Base-by-base conservation (phyloP, 805 yeast genomes). In the Suhomyces sp. region DNA sequence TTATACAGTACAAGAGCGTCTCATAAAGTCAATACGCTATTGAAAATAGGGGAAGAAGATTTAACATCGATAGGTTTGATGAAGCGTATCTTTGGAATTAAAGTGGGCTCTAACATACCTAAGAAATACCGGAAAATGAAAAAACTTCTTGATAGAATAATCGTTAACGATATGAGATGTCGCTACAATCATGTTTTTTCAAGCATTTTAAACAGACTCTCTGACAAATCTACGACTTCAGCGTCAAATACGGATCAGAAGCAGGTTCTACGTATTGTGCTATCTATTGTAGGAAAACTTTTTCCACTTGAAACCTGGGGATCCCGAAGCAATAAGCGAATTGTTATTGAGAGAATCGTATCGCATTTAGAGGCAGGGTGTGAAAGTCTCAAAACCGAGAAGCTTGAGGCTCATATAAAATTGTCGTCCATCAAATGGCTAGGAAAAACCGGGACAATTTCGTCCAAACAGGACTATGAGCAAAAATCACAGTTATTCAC, bases 231-330 rank as follows among this genome's bases (percentile, higher is more conserved):
- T 2, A 59, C 66, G 29, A 72, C 77, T 47, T 56, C 76, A 6
- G 70, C 68, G 0, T 50, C 66, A 22, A 66, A 73, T 1, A 66
- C 78, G 0, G 57, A 69, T 0, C 60, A 67, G 7, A 54, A 57
- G 9, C 42, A 55, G 0, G 83, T 87, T 0, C 57, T 77, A 0
- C 68, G 63, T 44, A 82, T 83, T 57, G 60, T 80, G 1, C 56
- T 78, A 1, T 60, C 71, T 0, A 49, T 84, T 0, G 50, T 82
- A 4, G 79, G 77, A 10, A 76, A 73, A 48, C 57, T 86, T 0
- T 68, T 87, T 22, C 88, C 91, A 0, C 22, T 58, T 0, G 76
- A 72, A 6, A 52, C 78, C 1, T 80, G 83, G 69, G 96, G 96
- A 0, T 64, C 80, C 2, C 59, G 56, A 2, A 55, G 60, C 12